These are phyloP conservation scores for Fraxinus floribunda DNA, from an alignment of 305 asterid genomes.

Conservation along the genomic window DNA sequence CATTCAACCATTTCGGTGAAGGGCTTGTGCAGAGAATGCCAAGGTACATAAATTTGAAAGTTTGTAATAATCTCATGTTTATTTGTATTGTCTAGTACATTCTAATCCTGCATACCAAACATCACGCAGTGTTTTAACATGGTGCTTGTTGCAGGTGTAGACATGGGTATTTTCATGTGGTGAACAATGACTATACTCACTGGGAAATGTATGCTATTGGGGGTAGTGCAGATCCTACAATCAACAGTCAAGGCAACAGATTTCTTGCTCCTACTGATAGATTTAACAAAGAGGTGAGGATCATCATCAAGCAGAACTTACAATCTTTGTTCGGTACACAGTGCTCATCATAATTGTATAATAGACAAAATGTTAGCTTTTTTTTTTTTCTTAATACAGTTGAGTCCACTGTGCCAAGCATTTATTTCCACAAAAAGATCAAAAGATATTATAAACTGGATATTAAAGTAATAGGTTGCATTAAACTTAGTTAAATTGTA, in stretches of 20 bases:
- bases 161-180: conserved; percentile 6
- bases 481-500: neutral
- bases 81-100: neutral
- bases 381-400: neutral
- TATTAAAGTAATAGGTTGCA: neutral
- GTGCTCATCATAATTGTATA: neutral
- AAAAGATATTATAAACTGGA: neutral
- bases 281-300: neutral
- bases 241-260: neutral
- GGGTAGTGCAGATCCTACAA: conserved; percentile 5
- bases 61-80: neutral
- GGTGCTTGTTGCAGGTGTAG: neutral
- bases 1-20: conserved; percentile 4
- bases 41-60: neutral
- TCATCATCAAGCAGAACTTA: neutral
- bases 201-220: conserved; percentile 7
- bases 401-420: neutral
- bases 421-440: neutral
- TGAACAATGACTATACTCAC: neutral
- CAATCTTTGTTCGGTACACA: neutral
- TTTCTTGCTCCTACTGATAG: neutral
- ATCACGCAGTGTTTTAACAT: neutral
- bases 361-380: neutral
- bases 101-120: neutral
- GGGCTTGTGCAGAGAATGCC: conserved; percentile 12